Evolutionary conservation across 371 early-diverging fungal species (phyloP).

Genomic region (Haplosporangium sp.): DNA sequence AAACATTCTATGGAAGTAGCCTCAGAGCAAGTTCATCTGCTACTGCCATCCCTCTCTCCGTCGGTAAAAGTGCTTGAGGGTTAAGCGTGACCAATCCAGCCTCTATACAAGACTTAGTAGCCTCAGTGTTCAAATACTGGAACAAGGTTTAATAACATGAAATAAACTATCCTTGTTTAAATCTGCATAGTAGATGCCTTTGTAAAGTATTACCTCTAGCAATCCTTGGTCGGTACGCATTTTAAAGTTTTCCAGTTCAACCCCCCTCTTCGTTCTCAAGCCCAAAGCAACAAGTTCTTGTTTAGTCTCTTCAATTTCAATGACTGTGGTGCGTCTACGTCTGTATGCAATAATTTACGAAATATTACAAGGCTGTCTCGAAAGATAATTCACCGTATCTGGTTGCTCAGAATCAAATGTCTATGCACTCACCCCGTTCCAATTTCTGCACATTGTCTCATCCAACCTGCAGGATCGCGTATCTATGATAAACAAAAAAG

Average conservation of each 20-base stretch:
- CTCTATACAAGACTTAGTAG: conserved; percentile 15
- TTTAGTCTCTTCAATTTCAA: conserved; percentile 32
- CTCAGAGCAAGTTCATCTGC: conserved; percentile 54
- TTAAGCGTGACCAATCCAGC: conserved; percentile 32
- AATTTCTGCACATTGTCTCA: conserved; percentile 63
- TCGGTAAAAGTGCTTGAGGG: conserved; percentile 45
- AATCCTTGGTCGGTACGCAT: conserved; percentile 21
- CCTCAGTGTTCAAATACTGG: conserved; percentile 41
- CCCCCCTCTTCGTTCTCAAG: conserved; percentile 73
- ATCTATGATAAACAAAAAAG: conserved; percentile 49
- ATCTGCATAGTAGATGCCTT: not conserved
- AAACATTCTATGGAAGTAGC: conserved; percentile 24
- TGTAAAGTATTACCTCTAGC: conserved; percentile 12
- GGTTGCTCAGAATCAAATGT: too few relatives aligned
- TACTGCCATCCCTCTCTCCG: conserved; percentile 57
- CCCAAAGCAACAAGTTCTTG: conserved; percentile 79
- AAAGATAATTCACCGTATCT: too few relatives aligned
- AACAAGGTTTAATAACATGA: not conserved
- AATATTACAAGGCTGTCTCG: too few relatives aligned
- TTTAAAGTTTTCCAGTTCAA: conserved; percentile 58
- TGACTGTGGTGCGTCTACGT: conserved; percentile 36
- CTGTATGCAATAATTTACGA: conserved; percentile 15
- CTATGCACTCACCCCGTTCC: conserved; percentile 72
- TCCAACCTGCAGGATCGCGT: conserved; percentile 72
- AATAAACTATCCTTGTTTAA: not conserved